Conservation (phyloP, 2,329 filamentous ascomycete genomes). For the Cytospora mali region DNA sequence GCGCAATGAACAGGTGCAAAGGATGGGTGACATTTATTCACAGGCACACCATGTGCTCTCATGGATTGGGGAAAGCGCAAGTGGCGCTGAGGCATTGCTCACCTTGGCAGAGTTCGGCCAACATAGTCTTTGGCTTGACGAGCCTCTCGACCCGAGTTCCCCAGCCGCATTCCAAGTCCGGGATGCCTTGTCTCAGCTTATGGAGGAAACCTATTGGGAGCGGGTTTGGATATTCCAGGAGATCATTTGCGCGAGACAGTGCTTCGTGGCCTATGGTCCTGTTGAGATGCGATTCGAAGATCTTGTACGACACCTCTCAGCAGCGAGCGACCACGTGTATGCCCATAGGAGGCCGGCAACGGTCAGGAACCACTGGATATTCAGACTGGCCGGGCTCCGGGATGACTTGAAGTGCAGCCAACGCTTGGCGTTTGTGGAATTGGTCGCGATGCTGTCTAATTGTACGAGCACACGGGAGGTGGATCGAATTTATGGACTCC, state of each 20-base stretch:
- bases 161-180: not conserved
- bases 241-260: not conserved
- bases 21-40: conserved; percentile 14
- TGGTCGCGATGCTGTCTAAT: not conserved
- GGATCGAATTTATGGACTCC: conserved; percentile 11
- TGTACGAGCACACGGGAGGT: conserved; percentile 3
- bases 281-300: conserved; percentile 10
- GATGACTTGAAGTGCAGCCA: not conserved
- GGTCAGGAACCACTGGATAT: not conserved
- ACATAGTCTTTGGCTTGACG: not conserved
- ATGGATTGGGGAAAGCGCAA: conserved; percentile 8
- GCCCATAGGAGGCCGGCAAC: not conserved
- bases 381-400: conserved; percentile 6
- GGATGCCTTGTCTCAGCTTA: not conserved
- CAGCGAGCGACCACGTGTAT: not conserved
- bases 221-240: conserved; percentile 17
- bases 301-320: not conserved
- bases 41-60: conserved; percentile 13
- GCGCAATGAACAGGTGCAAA: conserved; percentile 10
- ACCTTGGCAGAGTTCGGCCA: conserved; percentile 1
- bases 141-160: not conserved
- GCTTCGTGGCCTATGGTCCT: conserved; percentile 8
- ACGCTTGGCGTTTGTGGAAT: not conserved
- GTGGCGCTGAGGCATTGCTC: conserved; percentile 4
- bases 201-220: conserved; percentile 3